Base-by-base conservation (phyloP, 495 filamentous ascomycete genomes). In the Tuber microsphaerosporum region DNA sequence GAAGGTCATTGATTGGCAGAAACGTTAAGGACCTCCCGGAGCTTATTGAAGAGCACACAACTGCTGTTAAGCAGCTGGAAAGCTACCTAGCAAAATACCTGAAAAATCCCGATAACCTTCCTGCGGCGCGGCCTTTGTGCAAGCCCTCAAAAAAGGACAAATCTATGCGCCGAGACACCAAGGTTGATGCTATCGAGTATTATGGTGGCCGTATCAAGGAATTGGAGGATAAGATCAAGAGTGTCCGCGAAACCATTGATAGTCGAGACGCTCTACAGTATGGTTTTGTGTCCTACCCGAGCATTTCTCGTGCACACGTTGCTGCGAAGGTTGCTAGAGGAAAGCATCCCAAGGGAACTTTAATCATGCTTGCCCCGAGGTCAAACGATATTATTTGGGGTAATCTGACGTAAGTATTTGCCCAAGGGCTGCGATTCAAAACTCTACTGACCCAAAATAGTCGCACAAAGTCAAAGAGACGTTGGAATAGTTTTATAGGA, bases 361-460 rank as follows among this genome's bases (percentile, higher is more conserved):
- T 87, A 0, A 88, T 98, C 72, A 85, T 85, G 16, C 87, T 97
- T 10, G 94, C 96, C 20, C 93, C 96, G 17, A 88, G 89, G 79
- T 94, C 96, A 41, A 92, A 92, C 79, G 95, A 98, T 82, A 87
- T 99, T 45, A 97, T 99, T 78, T 99, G 95, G 95, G 92, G 94
- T 78, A 99, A 99, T 81, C 87, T 98, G 82, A 88, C 88, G 31
- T 85, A 97, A 74, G 73, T 22, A 31, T 71, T 41, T 69, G 87
- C 87, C 39, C 89, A 19, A 26, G 68, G n/a, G 2, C 46, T 42
- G 2, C 45, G 19, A 42, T 51, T 26, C 17, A 22, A 26, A 39
- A 19, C 37, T 17, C 44, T 26, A 31, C 75, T 79, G 12, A 79
- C 69, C 68, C 48, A 10, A 42, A 73, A 61, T 8, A 79, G 77